Evolutionary conservation across 257 asterid species (phyloP).

Genomic region (Solanum dulcamara): DNA sequence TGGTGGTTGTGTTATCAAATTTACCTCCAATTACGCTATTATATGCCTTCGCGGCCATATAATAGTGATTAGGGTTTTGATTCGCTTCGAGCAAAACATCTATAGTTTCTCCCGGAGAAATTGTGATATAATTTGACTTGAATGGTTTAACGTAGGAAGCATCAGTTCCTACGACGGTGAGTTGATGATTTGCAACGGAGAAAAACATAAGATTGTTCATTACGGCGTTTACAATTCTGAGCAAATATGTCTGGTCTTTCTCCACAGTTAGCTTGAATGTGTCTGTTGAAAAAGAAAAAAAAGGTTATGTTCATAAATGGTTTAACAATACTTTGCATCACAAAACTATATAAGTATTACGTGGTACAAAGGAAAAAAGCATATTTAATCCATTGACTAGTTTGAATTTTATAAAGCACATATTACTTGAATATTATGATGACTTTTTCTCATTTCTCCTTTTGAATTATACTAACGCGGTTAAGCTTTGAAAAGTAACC

Average conservation of each 20-base stretch:
- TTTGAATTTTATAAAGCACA: neutral
- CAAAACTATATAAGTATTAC: neutral
- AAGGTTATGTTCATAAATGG: neutral
- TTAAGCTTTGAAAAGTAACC: neutral
- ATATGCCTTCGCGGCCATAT: constrained; percentile 50
- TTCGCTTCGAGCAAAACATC: constrained; percentile 41
- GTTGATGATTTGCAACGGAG: constrained; percentile 27
- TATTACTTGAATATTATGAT: neutral
- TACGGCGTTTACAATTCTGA: constrained; percentile 45
- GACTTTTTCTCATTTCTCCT: neutral
- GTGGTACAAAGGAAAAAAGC: neutral
- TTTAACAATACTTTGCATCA: neutral
- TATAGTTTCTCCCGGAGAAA: constrained; percentile 53
- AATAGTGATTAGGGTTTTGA: constrained; percentile 35
- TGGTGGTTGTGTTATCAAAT: constrained; percentile 42
- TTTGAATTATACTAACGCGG: neutral
- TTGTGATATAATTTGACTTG: constrained; percentile 22
- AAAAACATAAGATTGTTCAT: constrained; percentile 50
- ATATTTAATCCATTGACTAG: neutral
- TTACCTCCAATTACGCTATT: neutral
- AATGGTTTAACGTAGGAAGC: constrained; percentile 45
- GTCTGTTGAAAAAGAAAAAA: constrained; percentile 8
- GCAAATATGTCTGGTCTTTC: constrained; percentile 32
- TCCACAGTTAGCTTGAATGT: constrained; percentile 36
- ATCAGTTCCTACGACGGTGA: constrained; percentile 47